These are phyloP conservation scores for Ochetophila trinervis DNA, from an alignment of 306 rosid genomes.

Conservation along the genomic window DNA sequence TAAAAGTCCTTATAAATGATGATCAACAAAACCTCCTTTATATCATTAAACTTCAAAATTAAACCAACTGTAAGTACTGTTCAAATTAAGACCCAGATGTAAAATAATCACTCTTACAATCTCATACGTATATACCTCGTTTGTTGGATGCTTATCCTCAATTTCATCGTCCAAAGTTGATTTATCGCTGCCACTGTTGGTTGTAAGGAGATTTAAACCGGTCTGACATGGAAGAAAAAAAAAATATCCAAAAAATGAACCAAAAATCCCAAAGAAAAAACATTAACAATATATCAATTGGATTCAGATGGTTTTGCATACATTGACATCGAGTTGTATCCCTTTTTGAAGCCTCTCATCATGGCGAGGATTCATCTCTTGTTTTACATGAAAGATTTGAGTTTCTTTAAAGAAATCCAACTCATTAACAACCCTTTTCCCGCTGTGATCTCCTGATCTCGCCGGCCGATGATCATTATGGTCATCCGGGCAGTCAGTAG, in stretches of 20 bases:
- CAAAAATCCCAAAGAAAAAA: background rate
- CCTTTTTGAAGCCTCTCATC: slow-evolving; percentile 15
- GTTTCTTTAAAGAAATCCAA: slow-evolving; percentile 48
- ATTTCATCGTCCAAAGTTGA: slow-evolving; percentile 32
- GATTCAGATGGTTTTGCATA: slow-evolving; percentile 11
- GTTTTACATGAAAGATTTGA: slow-evolving; percentile 13
- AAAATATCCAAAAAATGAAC: background rate
- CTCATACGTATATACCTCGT: too few species aligned
- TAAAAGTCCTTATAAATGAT: too few species aligned
- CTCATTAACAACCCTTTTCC: slow-evolving; percentile 38
- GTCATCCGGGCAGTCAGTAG: slow-evolving; percentile 10
- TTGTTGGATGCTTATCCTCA: slow-evolving; percentile 28
- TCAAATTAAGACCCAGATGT: too few species aligned
- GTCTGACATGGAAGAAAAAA: slow-evolving; percentile 29
- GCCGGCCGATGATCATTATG: background rate
- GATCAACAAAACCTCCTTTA: background rate
- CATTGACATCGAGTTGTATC: slow-evolving; percentile 34
- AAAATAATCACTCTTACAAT: too few species aligned
- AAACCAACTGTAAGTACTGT: background rate
- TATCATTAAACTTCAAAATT: too few species aligned
- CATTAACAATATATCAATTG: background rate
- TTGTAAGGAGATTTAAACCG: slow-evolving; percentile 55
- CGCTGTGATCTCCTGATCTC: background rate
- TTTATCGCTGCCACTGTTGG: slow-evolving; percentile 31
- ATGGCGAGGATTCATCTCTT: slow-evolving; percentile 5